Conservation (phyloP, 495 filamentous ascomycete genomes). For the Aspergillus baeticus region DNA sequence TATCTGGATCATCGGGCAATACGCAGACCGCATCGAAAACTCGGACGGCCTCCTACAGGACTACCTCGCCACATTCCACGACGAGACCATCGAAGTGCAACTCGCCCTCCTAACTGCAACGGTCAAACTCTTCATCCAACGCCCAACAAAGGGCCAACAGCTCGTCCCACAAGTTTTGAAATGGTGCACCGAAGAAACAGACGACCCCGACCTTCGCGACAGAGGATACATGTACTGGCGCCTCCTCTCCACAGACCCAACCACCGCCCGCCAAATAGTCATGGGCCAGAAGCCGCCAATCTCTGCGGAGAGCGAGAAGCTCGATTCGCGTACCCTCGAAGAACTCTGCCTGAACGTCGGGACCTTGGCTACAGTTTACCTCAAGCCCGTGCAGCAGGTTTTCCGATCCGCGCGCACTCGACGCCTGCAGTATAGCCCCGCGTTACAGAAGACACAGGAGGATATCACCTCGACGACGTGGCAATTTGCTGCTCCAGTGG, state of each 20-base stretch:
- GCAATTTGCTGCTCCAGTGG: slow-evolving; percentile 27
- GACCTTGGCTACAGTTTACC: slow-evolving; percentile 93
- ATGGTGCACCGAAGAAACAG: slow-evolving; percentile 98
- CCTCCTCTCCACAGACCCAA: slow-evolving; percentile 89
- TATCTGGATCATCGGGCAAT: slow-evolving; percentile 99
- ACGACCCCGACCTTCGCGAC: slow-evolving; percentile 95
- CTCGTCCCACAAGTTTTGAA: slow-evolving; percentile 95
- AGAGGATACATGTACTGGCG: slow-evolving; percentile 99
- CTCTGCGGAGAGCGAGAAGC: slow-evolving; percentile 92
- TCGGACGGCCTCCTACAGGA: slow-evolving; percentile 91
- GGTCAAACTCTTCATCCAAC: slow-evolving; percentile 97
- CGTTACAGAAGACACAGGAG: slow-evolving; percentile 68
- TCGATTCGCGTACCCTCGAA: slow-evolving; percentile 88
- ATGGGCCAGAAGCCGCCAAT: slow-evolving; percentile 98
- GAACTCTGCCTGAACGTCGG: slow-evolving; percentile 97
- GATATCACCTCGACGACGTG: slow-evolving; percentile 42
- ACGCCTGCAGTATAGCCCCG: slow-evolving; percentile 74
- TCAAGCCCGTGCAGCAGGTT: slow-evolving; percentile 97
- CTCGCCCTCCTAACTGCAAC: slow-evolving; percentile 93
- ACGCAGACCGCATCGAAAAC: slow-evolving; percentile 95
- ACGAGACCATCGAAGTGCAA: slow-evolving; percentile 94
- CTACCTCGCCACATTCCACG: slow-evolving; percentile 88
- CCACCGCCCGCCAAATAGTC: slow-evolving; percentile 80
- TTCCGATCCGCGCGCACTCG: slow-evolving; percentile 86
- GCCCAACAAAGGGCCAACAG: slow-evolving; percentile 90